A percentile compares a stretch with the other conserved stretches of the same genome.
These are phyloP conservation scores for Melanogaster broomeanus DNA, from an alignment of 768 basidiomycete genomes.

Conservation along the genomic window DNA sequence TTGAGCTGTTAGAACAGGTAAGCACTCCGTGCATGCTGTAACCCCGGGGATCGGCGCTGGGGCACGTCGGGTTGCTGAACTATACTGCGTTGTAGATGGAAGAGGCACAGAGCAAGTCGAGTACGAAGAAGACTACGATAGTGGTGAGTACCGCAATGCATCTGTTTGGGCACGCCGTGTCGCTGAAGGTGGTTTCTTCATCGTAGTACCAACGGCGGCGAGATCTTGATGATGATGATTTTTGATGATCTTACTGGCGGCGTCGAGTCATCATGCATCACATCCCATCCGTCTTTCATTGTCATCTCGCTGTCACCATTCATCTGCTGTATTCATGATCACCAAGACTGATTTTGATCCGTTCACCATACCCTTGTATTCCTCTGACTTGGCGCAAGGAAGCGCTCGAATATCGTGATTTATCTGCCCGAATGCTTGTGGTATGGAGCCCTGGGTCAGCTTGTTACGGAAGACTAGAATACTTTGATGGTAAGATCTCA, in stretches of 20 bases:
- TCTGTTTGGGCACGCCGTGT: background rate
- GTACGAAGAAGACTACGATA: constrained; percentile 58
- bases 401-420: too few species aligned
- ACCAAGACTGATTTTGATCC: background rate
- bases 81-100: constrained; percentile 45
- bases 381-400: background rate
- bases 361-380: background rate
- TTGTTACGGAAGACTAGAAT: too few species aligned
- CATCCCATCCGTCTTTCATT: background rate
- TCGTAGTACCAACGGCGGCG: constrained; percentile 63
- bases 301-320: background rate
- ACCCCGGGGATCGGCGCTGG: background rate
- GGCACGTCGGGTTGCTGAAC: constrained; percentile 9
- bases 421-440: too few species aligned
- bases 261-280: background rate
- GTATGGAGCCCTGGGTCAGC: background rate
- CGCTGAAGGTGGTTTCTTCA: constrained; percentile 5
- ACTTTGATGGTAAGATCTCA: too few species aligned
- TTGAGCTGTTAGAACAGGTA: constrained; percentile 86
- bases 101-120: constrained; percentile 48
- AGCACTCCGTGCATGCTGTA: background rate
- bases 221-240: constrained; percentile 68
- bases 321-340: too few species aligned
- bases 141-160: constrained; percentile 39
- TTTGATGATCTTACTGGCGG: constrained; percentile 34